phyloP scores from a whole-genome alignment of 2,329 filamentous ascomycete genomes.

The Penicillium rolfsii region DNA sequence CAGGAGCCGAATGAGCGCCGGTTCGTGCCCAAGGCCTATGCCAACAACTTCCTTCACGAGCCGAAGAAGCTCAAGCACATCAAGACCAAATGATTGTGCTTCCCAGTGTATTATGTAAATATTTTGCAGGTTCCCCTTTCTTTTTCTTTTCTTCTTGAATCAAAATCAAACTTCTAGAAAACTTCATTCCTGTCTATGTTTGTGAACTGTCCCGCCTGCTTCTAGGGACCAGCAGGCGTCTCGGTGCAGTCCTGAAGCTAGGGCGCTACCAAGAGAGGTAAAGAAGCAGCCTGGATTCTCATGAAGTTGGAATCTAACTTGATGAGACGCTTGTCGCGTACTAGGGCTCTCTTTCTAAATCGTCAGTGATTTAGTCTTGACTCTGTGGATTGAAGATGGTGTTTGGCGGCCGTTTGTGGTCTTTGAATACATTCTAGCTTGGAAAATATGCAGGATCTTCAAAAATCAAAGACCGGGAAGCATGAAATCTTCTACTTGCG shows the following conservation, averaged over 20 bases:
- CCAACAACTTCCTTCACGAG: conserved; percentile 91
- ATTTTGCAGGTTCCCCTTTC: conserved; percentile 32
- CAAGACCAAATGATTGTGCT: conserved; percentile 69
- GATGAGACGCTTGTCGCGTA: no score
- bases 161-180: conserved; percentile 16
- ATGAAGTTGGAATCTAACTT: neutral
- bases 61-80: conserved; percentile 85
- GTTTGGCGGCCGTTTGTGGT: neutral
- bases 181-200: no score
- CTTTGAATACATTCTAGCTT: neutral
- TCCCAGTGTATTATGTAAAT: conserved; percentile 45
- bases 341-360: neutral
- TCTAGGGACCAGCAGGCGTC: neutral
- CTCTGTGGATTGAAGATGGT: neutral
- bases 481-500: no score
- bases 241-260: neutral
- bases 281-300: neutral
- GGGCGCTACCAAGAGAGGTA: neutral
- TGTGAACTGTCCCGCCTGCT: neutral
- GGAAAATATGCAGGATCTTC: neutral
- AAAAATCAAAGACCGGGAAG: neutral
- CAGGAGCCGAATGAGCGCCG: conserved; percentile 92
- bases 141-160: conserved; percentile 18
- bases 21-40: conserved; percentile 89
- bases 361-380: neutral